A percentile compares a stretch with the other conserved stretches of the same genome.
Conservation (phyloP, 306 rosid genomes). For the Arachis stenosperma region DNA sequence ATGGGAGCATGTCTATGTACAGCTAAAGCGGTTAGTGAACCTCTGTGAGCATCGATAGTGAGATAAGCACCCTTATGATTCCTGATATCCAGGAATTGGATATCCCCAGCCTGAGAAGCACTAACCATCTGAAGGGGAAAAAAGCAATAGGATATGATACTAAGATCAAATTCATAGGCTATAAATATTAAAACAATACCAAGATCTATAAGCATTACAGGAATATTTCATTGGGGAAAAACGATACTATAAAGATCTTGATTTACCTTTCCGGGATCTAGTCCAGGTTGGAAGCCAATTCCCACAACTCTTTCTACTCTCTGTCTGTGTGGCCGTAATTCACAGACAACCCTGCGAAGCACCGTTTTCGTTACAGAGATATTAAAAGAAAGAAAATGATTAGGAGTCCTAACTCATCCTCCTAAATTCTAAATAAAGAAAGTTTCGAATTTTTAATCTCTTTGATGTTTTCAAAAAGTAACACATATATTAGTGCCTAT, state of each 20-base stretch:
- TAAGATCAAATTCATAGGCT: slow-evolving; percentile 27
- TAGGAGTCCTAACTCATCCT: no score
- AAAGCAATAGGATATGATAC: slow-evolving; percentile 1
- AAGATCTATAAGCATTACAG: background rate
- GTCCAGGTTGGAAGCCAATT: slow-evolving; percentile 97
- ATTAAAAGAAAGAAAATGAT: background rate
- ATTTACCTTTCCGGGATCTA: slow-evolving; percentile 88
- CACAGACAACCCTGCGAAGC: slow-evolving; percentile 75
- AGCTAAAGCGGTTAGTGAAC: slow-evolving; percentile 94
- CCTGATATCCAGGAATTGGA: slow-evolving; percentile 96
- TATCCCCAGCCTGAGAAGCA: slow-evolving; percentile 96
- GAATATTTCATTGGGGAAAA: background rate
- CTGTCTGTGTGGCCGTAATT: slow-evolving; percentile 72
- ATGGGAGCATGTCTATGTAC: slow-evolving; percentile 98
- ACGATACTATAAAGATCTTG: slow-evolving; percentile 12
- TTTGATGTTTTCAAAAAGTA: background rate
- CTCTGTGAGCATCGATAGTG: slow-evolving; percentile 86
- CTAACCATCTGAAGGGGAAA: slow-evolving; percentile 75
- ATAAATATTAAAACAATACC: background rate
- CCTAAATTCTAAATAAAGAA: no score
- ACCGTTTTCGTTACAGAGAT: slow-evolving; percentile 27
- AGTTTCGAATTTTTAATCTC: no score
- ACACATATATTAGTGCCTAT: slow-evolving; percentile 3
- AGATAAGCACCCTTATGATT: slow-evolving; percentile 61
- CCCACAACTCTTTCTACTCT: slow-evolving; percentile 86